Evolutionary conservation across 2,329 filamentous ascomycete species (phyloP).

Genomic region (Diaporthe humulicola): DNA sequence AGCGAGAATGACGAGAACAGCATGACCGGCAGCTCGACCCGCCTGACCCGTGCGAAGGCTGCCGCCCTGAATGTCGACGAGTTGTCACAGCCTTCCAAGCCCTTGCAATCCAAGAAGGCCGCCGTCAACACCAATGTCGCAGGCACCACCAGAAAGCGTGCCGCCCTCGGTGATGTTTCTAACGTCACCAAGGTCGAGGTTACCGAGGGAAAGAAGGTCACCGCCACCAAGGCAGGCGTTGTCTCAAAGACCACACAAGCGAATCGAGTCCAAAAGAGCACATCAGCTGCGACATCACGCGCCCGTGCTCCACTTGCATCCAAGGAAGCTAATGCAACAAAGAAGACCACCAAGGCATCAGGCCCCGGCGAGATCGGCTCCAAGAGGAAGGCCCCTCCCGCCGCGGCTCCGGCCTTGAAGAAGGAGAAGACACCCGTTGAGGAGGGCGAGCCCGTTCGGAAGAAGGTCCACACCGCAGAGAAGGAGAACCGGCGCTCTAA

Average conservation of each 20-base stretch:
- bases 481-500: constrained; percentile 62
- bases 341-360: constrained; percentile 67
- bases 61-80: constrained; percentile 78
- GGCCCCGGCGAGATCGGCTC: constrained; percentile 39
- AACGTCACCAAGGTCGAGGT: constrained; percentile 87
- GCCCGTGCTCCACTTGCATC: constrained; percentile 65
- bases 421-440: constrained; percentile 73
- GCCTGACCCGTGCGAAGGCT: constrained; percentile 93
- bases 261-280: constrained; percentile 83
- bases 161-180: constrained; percentile 93
- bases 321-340: constrained; percentile 67
- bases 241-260: constrained; percentile 86
- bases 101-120: constrained; percentile 79
- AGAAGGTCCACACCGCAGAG: constrained; percentile 71
- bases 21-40: constrained; percentile 69
- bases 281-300: constrained; percentile 69
- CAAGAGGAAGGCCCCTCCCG: constrained; percentile 73
- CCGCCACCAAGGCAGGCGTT: constrained; percentile 73
- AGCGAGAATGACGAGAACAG: constrained; percentile 97
- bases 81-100: constrained; percentile 67
- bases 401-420: constrained; percentile 62
- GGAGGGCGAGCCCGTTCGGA: constrained; percentile 77
- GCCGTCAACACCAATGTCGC: constrained; percentile 63
- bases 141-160: constrained; percentile 73
- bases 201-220: constrained; percentile 80